Percentiles rank a stretch among this genome's conserved stretches.
Evolutionary conservation across 768 basidiomycete species (phyloP).

Genomic region (Mrakia gelida): DNA sequence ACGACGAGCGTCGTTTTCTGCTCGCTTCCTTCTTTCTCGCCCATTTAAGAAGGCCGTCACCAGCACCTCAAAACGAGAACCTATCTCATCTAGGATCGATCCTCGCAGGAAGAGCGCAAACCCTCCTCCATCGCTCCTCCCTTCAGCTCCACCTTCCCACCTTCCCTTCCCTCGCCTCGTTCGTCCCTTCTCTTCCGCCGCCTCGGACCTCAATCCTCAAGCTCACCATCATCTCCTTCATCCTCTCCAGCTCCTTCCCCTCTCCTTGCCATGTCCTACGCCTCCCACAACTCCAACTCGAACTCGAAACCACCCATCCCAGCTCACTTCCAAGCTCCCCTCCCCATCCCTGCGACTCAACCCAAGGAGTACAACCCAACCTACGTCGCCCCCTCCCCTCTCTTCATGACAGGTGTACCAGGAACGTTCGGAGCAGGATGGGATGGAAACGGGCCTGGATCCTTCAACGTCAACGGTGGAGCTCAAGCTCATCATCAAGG

Average conservation of each 20-base stretch:
- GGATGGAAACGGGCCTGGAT: constrained; percentile 10
- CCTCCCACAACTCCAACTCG: background rate
- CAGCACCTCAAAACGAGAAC: background rate
- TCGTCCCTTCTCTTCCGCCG: background rate
- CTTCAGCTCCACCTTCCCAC: background rate
- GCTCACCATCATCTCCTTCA: no score
- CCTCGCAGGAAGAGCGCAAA: background rate
- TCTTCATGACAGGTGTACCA: constrained; percentile 4
- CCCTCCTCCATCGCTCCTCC: background rate
- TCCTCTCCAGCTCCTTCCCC: background rate
- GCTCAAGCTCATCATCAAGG: background rate
- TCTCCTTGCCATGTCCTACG: background rate
- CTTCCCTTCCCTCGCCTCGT: background rate
- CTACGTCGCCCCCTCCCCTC: constrained; percentile 9
- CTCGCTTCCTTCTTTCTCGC: no score
- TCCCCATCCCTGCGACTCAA: background rate
- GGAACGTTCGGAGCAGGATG: constrained; percentile 27
- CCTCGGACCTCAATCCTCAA: no score
- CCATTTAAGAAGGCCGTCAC: background rate
- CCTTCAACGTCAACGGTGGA: background rate
- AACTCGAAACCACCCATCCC: constrained; percentile 13
- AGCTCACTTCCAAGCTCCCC: constrained; percentile 1
- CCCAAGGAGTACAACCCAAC: background rate
- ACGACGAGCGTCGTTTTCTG: no score
- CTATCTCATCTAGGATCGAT: background rate